Evolutionary conservation across 495 filamentous ascomycete species (phyloP), one percentile per base, ranked within the genome.

Genomic region (Daldinia caldariorum): DNA sequence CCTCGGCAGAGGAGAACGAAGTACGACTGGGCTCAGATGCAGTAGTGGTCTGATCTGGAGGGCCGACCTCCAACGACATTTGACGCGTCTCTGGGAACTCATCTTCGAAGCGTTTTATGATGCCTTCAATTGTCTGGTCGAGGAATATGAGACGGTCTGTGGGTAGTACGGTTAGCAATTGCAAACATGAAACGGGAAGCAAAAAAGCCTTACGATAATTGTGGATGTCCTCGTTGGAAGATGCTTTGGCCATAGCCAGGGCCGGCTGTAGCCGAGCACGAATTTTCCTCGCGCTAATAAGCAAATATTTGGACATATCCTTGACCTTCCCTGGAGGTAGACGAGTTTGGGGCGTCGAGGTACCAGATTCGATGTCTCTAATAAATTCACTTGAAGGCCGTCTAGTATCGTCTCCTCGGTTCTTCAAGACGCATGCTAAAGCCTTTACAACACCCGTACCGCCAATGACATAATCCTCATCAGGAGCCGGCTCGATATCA

Each of bases 371-470:
- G 9, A 76, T 61, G n/a, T 81, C 82, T 16, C 74, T 63, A 39
- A 76, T 69, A 29, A 82, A 83, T 51, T 82, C 84, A 61, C 78
- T 75, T 6, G 83, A 84, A 41, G 79, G 76, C 26, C 82, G 75
- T 13, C 86, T 79, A 13, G 83, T 81, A 68, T 89, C 88, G 47
- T 85, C 83, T 12, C 83, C 86, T 71, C 87, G 86, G 69, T 97
- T 96, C 60, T 91, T 89, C 35, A 99, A 84, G 71, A 93, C 97
- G 50, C 96, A 93, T 51, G 93, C 91, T 58, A 99, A 82, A 22
- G 94, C 94, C 78, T 97, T 97, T 37, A 97, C 95, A 0, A 99
- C 92, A 66, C 94, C 95, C 0, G 94, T 97, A 18, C 94, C 94
- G 39, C 94, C 94, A 73, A 99, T 93, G 41, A 98, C 93, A 78